Base-by-base conservation (phyloP, 768 basidiomycete genomes). In the Podaxis carcinomalis region DNA sequence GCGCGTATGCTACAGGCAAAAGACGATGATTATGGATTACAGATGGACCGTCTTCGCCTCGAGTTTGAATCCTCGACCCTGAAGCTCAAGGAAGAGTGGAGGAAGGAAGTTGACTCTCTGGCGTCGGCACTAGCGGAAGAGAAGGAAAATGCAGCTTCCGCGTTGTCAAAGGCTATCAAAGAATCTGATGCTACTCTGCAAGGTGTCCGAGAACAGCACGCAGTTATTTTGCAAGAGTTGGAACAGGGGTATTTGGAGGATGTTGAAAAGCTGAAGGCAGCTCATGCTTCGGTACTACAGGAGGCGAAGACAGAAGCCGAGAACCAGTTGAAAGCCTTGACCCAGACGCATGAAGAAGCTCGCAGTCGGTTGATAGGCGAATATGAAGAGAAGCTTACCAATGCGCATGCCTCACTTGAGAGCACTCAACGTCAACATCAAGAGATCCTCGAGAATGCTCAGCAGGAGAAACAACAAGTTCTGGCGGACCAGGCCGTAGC, bases 1-100 rank as follows among this genome's bases (percentile, higher is more conserved):
- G 69, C 76, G 1, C 76, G 82, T 27, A 68, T 75, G 16, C 68
- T 88, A 46, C 74, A 80, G 21, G 76, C 77, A 50, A 86, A 84
- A 68, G 83, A 83, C 42, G 86, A 86, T 25, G 88, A 89, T 54
- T 82, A 89, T 63, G 72, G 78, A 28, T 72, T 79, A 5, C 83
- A 84, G 66, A 72, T 86, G 51, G 85, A 89, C 66, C 81, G 82
- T 44, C 76, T 89, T 44, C 83, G 82, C 52, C 72, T 80, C 7
- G 87, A 89, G 57, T 83, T 90, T 68, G 76, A 86, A 61, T 78
- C 79, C 27, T 52, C 75, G 21, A 56, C 87, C 35, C 70, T 82
- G 57, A 81, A 80, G 64, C 69, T 85, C 37, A 83, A 82, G 65
- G 80, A 81, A 57, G 85, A 87, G 63, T 79, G 79, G 68, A 74